phyloP scores from a whole-genome alignment of 176 grass and related monocot genomes.

The Panicum miliaceum region DNA sequence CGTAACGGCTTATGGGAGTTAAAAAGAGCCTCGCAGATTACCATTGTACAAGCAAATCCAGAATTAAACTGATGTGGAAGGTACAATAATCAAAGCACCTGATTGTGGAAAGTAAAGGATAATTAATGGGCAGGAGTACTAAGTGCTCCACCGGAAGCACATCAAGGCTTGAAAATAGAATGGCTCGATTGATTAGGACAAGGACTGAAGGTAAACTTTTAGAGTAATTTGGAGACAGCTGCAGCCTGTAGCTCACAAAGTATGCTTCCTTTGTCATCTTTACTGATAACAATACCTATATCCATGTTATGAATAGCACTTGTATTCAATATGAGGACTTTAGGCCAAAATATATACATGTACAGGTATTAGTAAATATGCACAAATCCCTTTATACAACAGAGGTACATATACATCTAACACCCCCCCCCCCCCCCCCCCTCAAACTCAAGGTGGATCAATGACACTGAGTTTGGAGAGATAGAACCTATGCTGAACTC shows the following conservation, averaged over 20 bases:
- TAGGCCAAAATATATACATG: no score
- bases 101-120: slow-evolving; percentile 23
- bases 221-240: neutral
- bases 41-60: slow-evolving; percentile 7
- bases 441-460: no score
- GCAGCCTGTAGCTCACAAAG: slow-evolving; percentile 35
- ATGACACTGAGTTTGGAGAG: no score
- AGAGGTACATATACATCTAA: no score
- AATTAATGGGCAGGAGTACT: slow-evolving; percentile 13
- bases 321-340: no score
- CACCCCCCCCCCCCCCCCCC: no score
- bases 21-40: neutral
- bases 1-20: slow-evolving; percentile 6
- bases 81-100: slow-evolving; percentile 17
- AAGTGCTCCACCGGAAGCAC: neutral
- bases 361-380: no score
- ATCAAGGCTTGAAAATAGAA: slow-evolving; percentile 15
- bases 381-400: no score
- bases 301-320: neutral
- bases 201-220: neutral
- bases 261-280: slow-evolving; percentile 7
- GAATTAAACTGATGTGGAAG: slow-evolving; percentile 27
- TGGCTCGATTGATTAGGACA: slow-evolving; percentile 19
- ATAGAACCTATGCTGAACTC: no score
- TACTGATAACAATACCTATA: neutral